These are phyloP conservation scores for Orbilia brochopaga DNA, from an alignment of 2,329 filamentous ascomycete genomes.

Conservation along the genomic window DNA sequence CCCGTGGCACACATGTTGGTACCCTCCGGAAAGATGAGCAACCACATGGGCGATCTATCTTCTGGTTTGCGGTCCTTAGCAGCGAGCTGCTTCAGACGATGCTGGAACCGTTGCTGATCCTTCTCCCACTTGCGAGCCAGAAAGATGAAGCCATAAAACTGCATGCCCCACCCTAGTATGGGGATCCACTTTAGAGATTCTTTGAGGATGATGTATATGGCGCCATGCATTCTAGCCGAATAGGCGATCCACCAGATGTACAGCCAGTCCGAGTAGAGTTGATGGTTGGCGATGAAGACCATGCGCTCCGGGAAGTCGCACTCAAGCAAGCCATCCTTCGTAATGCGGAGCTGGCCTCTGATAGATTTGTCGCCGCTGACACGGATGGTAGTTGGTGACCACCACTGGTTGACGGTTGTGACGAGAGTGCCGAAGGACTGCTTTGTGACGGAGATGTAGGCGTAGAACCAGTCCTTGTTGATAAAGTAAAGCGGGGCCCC, in stretches of 20 bases:
- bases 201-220: slow-evolving; percentile 88
- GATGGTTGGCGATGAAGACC: slow-evolving; percentile 85
- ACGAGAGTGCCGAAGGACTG: slow-evolving; percentile 79
- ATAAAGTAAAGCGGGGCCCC: slow-evolving; percentile 77
- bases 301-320: slow-evolving; percentile 81
- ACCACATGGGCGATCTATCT: slow-evolving; percentile 75
- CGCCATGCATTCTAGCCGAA: slow-evolving; percentile 79
- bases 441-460: slow-evolving; percentile 87
- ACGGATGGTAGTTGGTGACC: slow-evolving; percentile 80
- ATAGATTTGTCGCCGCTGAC: slow-evolving; percentile 85
- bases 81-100: slow-evolving; percentile 74
- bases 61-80: slow-evolving; percentile 66
- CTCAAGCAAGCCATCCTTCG: slow-evolving; percentile 73
- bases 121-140: slow-evolving; percentile 86
- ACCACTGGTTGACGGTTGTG: slow-evolving; percentile 82
- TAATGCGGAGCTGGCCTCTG: slow-evolving; percentile 73
- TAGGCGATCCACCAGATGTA: slow-evolving; percentile 96
- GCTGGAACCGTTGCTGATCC: slow-evolving; percentile 75
- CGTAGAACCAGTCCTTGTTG: slow-evolving; percentile 78
- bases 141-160: slow-evolving; percentile 89
- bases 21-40: slow-evolving; percentile 84
- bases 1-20: slow-evolving; percentile 79
- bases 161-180: slow-evolving; percentile 75
- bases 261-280: slow-evolving; percentile 89
- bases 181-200: slow-evolving; percentile 83